Conservation (phyloP, 345 rosid genomes). For the Heritiera littoralis region DNA sequence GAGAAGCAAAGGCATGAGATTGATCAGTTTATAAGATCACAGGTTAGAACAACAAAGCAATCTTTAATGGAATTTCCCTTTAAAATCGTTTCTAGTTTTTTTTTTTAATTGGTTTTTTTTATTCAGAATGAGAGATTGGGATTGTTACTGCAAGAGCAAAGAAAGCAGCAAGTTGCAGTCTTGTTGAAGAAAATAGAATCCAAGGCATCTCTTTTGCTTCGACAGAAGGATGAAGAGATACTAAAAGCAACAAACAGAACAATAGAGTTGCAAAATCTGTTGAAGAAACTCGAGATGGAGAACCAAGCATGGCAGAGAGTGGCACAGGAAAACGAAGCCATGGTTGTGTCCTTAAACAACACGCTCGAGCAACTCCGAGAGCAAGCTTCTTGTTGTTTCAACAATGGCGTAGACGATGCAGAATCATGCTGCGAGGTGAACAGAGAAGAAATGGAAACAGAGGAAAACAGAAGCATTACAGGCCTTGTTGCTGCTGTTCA, state of each 20-base stretch:
- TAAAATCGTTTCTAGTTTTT: not conserved
- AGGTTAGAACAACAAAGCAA: constrained; percentile 47
- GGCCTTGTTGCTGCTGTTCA: not conserved
- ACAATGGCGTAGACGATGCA: constrained; percentile 51
- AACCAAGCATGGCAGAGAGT: constrained; percentile 54
- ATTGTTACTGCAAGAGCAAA: constrained; percentile 53
- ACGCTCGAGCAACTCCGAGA: constrained; percentile 51
- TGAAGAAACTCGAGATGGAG: constrained; percentile 58
- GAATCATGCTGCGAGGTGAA: constrained; percentile 51
- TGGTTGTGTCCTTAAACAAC: constrained; percentile 49
- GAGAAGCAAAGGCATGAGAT: constrained; percentile 64
- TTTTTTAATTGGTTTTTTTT: not conserved
- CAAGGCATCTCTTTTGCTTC: constrained; percentile 37
- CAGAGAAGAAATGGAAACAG: constrained; percentile 23
- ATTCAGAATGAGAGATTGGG: constrained; percentile 59
- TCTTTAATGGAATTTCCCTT: not conserved
- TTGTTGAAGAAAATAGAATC: constrained; percentile 42
- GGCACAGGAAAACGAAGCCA: constrained; percentile 60
- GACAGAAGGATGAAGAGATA: constrained; percentile 62
- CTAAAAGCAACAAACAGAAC: constrained; percentile 44
- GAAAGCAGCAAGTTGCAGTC: constrained; percentile 45
- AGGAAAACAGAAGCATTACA: not conserved
- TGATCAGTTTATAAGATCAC: constrained; percentile 55
- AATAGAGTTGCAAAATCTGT: constrained; percentile 54
- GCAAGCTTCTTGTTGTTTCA: constrained; percentile 36